A percentile compares a stretch with the other conserved stretches of the same genome.
phyloP scores from a whole-genome alignment of 345 rosid species.

The Noccaea bulbosa region DNA sequence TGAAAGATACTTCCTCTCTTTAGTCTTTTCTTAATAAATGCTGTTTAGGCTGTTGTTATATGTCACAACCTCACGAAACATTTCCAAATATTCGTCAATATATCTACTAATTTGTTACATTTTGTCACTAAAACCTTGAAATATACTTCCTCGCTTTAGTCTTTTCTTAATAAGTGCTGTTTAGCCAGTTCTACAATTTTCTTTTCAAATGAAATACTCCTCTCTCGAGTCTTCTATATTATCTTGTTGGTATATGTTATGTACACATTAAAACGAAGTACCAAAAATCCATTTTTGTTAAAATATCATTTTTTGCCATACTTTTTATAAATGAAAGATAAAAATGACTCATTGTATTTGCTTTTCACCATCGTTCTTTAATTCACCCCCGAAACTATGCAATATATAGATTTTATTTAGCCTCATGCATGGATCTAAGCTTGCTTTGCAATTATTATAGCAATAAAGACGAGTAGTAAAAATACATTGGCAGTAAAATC shows the following conservation, averaged over 20 bases:
- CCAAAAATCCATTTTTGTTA: too few relatives aligned
- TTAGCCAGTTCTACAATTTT: neutral
- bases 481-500: too few relatives aligned
- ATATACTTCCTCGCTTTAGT: neutral
- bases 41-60: neutral
- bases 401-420: too few relatives aligned
- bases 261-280: too few relatives aligned
- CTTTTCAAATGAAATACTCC: neutral
- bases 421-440: too few relatives aligned
- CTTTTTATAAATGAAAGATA: too few relatives aligned
- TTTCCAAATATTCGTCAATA: conserved; percentile 1
- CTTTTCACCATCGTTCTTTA: too few relatives aligned
- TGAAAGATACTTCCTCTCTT: neutral
- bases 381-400: too few relatives aligned
- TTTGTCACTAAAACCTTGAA: conserved; percentile 5
- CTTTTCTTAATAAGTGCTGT: conserved; percentile 27
- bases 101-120: conserved; percentile 3
- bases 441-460: too few relatives aligned
- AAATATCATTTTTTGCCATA: too few relatives aligned
- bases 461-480: too few relatives aligned
- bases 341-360: too few relatives aligned
- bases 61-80: conserved; percentile 1
- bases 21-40: conserved; percentile 25
- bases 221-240: neutral
- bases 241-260: neutral